Percentiles rank a stretch among this genome's conserved stretches.
Conservation (phyloP, 2,329 filamentous ascomycete species). For the Fusarium kyushuense region DNA sequence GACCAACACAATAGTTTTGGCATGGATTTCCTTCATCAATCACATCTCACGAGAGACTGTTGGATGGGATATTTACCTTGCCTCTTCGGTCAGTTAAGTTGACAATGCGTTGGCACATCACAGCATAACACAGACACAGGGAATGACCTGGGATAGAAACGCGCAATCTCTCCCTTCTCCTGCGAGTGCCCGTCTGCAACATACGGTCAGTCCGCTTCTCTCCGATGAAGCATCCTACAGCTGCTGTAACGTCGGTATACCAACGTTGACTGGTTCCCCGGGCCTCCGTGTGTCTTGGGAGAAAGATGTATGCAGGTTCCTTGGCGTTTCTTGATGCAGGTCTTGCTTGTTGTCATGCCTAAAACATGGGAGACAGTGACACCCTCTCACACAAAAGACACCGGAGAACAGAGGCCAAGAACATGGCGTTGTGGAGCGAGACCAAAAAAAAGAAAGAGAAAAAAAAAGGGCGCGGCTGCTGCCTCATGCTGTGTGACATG, state of each 20-base stretch:
- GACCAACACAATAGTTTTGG: background rate
- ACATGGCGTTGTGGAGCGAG: slow-evolving; percentile 3
- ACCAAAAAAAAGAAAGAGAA: background rate
- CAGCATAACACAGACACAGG: slow-evolving; percentile 1
- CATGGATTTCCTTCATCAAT: slow-evolving; percentile 26
- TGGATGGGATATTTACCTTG: slow-evolving; percentile 2
- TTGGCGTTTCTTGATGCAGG: slow-evolving; percentile 1
- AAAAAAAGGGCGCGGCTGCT: slow-evolving; percentile 2
- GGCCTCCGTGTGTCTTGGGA: background rate
- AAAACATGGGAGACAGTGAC: background rate
- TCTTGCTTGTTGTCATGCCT: slow-evolving; percentile 5
- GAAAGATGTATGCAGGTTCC: slow-evolving; percentile 10
- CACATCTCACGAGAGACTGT: slow-evolving; percentile 2
- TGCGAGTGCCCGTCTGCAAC: slow-evolving; percentile 22
- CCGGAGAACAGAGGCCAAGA: background rate
- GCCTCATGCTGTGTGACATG: slow-evolving; percentile 13
- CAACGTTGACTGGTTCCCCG: background rate
- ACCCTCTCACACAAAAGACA: slow-evolving; percentile 18
- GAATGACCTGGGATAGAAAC: slow-evolving; percentile 17
- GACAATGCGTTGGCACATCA: slow-evolving; percentile 20
- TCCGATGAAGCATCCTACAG: slow-evolving; percentile 19
- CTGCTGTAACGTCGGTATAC: slow-evolving; percentile 7
- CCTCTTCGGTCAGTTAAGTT: slow-evolving; percentile 1
- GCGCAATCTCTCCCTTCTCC: slow-evolving; percentile 23
- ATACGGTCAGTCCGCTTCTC: slow-evolving; percentile 7